Conservation (phyloP, 306 rosid species). For the Carpinus fangiana region DNA sequence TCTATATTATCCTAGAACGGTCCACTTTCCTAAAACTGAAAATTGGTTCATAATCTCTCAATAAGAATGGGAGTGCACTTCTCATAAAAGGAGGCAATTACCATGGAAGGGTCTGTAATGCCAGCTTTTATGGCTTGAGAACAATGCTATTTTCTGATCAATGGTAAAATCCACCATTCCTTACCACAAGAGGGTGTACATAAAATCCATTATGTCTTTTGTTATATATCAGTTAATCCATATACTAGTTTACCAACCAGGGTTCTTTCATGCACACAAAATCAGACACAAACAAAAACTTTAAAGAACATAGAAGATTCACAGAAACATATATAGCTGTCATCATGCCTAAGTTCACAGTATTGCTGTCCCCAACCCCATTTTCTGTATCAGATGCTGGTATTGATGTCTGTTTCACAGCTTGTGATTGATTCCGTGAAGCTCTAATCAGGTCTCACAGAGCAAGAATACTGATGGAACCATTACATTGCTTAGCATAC, state of each 20-base stretch:
- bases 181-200: not conserved
- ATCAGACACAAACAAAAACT: not conserved
- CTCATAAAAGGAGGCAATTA: not conserved
- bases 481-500: not conserved
- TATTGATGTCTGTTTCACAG: not conserved
- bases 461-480: not conserved
- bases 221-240: not conserved
- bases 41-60: not conserved
- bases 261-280: not conserved
- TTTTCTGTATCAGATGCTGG: not conserved
- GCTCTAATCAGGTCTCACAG: not conserved
- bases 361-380: not conserved
- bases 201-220: not conserved
- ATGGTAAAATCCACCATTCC: not conserved
- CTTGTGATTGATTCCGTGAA: not conserved
- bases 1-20: not conserved
- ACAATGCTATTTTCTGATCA: not conserved
- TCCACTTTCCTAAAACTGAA: not conserved
- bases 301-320: not conserved
- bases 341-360: not conserved
- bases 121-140: not conserved
- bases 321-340: not conserved
- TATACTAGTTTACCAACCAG: not conserved
- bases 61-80: slow-evolving; percentile 3
- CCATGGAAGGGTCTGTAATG: not conserved